Percentiles rank a stretch among this genome's conserved stretches.
phyloP scores from a whole-genome alignment of 73 alveolate genomes.

The Symbiodinium natans region DNA sequence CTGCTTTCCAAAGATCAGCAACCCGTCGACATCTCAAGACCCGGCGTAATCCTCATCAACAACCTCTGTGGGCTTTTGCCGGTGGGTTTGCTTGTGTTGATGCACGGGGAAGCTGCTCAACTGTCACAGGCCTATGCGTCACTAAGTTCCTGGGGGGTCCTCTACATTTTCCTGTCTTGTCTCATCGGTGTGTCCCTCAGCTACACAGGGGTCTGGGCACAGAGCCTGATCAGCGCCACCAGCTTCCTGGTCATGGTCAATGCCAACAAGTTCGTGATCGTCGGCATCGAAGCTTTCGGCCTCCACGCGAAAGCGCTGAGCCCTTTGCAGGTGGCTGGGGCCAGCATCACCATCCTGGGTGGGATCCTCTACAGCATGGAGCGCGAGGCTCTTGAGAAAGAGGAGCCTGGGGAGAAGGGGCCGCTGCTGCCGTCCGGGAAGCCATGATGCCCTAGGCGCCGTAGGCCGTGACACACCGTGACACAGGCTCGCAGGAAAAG shows the following conservation, averaged over 20 bases:
- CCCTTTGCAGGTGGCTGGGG: conserved; percentile 15
- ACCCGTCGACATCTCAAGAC: conserved; percentile 36
- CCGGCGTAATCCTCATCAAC: conserved; percentile 61
- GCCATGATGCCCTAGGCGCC: not conserved
- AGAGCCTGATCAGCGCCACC: conserved; percentile 60
- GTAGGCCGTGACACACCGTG: not conserved
- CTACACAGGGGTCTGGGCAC: conserved; percentile 46
- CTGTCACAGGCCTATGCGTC: not conserved
- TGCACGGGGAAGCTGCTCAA: not conserved
- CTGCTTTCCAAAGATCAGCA: conserved; percentile 25
- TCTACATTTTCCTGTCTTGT: not conserved
- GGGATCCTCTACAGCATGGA: conserved; percentile 65
- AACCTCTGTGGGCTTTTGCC: conserved; percentile 20
- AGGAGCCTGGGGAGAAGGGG: conserved; percentile 8
- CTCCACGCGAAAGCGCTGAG: not conserved
- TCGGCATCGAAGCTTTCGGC: not conserved
- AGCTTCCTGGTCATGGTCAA: conserved; percentile 37
- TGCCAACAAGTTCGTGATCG: conserved; percentile 30
- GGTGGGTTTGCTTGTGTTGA: not conserved
- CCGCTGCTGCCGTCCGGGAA: not conserved
- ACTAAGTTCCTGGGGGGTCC: not conserved
- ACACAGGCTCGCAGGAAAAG: too few species aligned
- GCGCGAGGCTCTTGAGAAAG: conserved; percentile 27
- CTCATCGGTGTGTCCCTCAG: conserved; percentile 13
- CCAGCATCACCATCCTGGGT: conserved; percentile 51